Conservation (phyloP, 306 rosid genomes). For the Coriaria nepalensis region DNA sequence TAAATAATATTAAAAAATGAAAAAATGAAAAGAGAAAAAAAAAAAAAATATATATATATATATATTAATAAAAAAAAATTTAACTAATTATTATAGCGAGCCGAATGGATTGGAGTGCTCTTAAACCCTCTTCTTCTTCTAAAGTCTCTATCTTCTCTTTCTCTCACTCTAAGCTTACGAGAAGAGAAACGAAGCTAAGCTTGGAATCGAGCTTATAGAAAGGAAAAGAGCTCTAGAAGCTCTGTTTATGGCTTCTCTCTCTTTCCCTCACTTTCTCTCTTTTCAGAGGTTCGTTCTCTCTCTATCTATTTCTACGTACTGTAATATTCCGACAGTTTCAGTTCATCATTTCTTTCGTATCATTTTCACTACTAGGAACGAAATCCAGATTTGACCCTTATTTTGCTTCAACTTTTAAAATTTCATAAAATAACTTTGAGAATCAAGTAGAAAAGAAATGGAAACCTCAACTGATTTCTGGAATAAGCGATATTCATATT, state of each 20-base stretch:
- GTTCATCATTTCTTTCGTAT: neutral
- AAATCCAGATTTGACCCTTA: neutral
- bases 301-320: constrained; percentile 4
- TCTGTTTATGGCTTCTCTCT: constrained; percentile 45
- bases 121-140: too few relatives aligned
- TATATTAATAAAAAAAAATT: too few relatives aligned
- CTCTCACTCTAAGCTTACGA: too few relatives aligned
- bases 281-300: constrained; percentile 49
- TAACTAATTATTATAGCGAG: too few relatives aligned
- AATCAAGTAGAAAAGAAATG: neutral
- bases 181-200: too few relatives aligned
- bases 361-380: neutral
- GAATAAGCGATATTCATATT: constrained; percentile 11
- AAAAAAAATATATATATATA: too few relatives aligned
- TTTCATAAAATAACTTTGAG: too few relatives aligned
- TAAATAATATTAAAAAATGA: too few relatives aligned
- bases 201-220: too few relatives aligned
- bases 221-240: neutral
- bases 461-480: constrained; percentile 8
- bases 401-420: neutral
- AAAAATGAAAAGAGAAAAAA: too few relatives aligned
- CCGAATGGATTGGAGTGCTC: too few relatives aligned
- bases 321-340: neutral
- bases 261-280: constrained; percentile 43
- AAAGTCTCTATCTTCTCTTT: too few relatives aligned